phyloP scores from a whole-genome alignment of 1,284 basidiomycete genomes.

The Cryptococcus jaspeensis region DNA sequence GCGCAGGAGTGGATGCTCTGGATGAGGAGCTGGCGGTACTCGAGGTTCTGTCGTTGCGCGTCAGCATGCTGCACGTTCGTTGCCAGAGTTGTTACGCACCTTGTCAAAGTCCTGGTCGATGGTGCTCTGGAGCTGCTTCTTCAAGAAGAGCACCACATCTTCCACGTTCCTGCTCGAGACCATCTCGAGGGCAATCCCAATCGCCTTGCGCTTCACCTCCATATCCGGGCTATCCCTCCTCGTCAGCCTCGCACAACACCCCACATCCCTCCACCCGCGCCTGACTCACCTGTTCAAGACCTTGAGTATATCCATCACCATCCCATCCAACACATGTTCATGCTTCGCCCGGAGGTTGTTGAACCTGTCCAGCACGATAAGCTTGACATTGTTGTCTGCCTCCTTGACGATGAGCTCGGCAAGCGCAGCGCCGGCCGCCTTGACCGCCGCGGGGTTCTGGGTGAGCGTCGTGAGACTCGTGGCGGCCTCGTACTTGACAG shows the following conservation, averaged over 20 bases:
- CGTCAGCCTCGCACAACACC: not conserved
- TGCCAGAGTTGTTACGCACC: conserved; percentile 11
- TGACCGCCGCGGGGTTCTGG: conserved; percentile 93
- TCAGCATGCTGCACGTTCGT: not conserved
- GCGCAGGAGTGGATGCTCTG: conserved; percentile 97
- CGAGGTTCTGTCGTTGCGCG: conserved; percentile 64
- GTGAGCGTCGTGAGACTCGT: conserved; percentile 92
- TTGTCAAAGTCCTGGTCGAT: conserved; percentile 70
- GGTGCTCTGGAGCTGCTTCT: conserved; percentile 95
- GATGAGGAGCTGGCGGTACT: conserved; percentile 95
- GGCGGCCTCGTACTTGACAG: conserved; percentile 98
- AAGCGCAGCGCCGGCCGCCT: conserved; percentile 87
- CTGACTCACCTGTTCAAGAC: conserved; percentile 69
- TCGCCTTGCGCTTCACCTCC: conserved; percentile 92
- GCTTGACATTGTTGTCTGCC: conserved; percentile 98
- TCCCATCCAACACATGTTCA: conserved; percentile 83
- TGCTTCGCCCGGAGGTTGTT: conserved; percentile 81
- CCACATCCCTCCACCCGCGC: too few relatives aligned
- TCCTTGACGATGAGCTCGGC: conserved; percentile 91
- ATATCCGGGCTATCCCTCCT: conserved; percentile 73
- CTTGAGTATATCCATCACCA: conserved; percentile 95
- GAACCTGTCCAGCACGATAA: conserved; percentile 93
- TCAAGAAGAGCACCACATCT: conserved; percentile 92
- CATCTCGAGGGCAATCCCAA: conserved; percentile 88
- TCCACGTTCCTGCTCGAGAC: conserved; percentile 95